Base-by-base conservation (phyloP, 139 green algal species). In the Chlamydomonas sphaeroides region DNA sequence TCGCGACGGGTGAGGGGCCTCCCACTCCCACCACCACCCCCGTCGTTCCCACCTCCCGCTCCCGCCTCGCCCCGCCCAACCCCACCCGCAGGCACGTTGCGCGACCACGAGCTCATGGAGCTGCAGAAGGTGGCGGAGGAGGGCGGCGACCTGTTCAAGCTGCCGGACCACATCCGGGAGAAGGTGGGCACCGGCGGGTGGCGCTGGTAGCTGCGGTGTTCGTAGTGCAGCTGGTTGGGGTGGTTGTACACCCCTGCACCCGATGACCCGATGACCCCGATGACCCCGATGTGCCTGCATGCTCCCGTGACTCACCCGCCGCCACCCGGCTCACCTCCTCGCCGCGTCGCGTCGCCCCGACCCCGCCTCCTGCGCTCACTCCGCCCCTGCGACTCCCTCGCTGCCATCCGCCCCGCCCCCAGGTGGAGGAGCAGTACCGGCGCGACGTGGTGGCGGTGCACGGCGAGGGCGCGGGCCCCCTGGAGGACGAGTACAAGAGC, bases 401-500 rank as follows among this genome's bases (percentile, higher is more conserved):
- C n/a, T n/a, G n/a, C n/a, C n/a, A n/a, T n/a, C n/a, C n/a, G n/a
- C n/a, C 59, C 3, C 25, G 26, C 30, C 15, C 30, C 18, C 79
- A 88, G 77, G 91, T 93, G 41, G 90, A 95, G 18, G 87, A 89
- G 86, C 91, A 93, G 87, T 96, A 96, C 80, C 69, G 84, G 39
- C 75, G 83, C 0, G 91, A 91, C 79, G 56, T 90, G 56, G 81
- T 83, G 6, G 76, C 76, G 63, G 78, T 94, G 68, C 88, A 93
- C 69, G 86, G 85, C 7, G 87, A 89, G 41, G 90, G 90, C 41
- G 77, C 88, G 5, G 87, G 85, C 3, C 87, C 91, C 56, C 28
- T 61, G 23, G 95, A 98, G 61, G 84, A 90, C 38, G 96, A 98
- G 88, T 98, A 98, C 89, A 93, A 95, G 83, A 90, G 79, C 23